A percentile compares a stretch with the other conserved stretches of the same genome.
phyloP scores from a whole-genome alignment of 2,329 filamentous ascomycete genomes.

The Stagonosporopsis vannaccii region DNA sequence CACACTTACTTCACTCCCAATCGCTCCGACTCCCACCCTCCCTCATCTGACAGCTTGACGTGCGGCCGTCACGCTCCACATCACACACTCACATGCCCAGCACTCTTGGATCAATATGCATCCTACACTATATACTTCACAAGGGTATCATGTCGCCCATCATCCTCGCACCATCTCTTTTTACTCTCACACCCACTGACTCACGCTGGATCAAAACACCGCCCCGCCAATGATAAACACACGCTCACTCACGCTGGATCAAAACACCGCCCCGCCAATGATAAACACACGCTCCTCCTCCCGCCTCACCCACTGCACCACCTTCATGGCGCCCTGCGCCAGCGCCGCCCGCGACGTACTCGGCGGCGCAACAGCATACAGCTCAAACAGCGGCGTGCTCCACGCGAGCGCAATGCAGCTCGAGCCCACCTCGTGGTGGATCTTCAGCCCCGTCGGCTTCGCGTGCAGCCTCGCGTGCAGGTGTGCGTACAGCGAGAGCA shows the following conservation, averaged over 20 bases:
- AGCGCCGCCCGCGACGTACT: conserved; percentile 68
- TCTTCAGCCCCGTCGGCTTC: conserved; percentile 83
- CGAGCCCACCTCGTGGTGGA: conserved; percentile 81
- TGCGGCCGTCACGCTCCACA: too few species aligned
- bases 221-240: conserved; percentile 98
- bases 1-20: too few species aligned
- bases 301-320: conserved; percentile 88
- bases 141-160: too few species aligned
- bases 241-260: conserved; percentile 54
- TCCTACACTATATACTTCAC: too few species aligned
- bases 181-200: not conserved
- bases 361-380: conserved; percentile 92
- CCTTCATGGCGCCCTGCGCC: conserved; percentile 84
- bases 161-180: too few species aligned
- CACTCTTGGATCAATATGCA: too few species aligned
- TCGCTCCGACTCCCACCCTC: too few species aligned
- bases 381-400: conserved; percentile 89
- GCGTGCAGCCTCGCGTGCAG: conserved; percentile 86
- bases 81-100: too few species aligned
- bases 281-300: conserved; percentile 97
- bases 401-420: conserved; percentile 80
- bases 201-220: conserved; percentile 62
- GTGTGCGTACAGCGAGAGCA: conserved; percentile 81
- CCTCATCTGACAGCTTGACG: too few species aligned
- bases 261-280: conserved; percentile 88